A percentile compares a stretch with the other conserved stretches of the same genome.
These are phyloP conservation scores for Colletotrichum chlorophyti DNA, from an alignment of 2,329 filamentous ascomycete genomes.

Conservation along the genomic window DNA sequence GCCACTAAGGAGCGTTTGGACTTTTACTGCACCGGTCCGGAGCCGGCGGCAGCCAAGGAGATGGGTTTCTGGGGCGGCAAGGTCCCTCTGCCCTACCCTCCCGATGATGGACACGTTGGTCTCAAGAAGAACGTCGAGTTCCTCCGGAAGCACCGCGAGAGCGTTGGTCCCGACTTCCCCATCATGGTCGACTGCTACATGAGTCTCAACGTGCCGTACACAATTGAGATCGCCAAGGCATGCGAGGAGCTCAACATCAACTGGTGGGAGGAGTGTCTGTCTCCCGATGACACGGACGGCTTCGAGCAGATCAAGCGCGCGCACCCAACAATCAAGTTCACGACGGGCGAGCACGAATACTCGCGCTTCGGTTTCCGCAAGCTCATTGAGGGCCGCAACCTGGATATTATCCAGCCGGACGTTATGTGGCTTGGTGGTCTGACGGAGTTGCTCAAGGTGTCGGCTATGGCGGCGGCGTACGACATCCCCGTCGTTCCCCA, in stretches of 20 bases:
- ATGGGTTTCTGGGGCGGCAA: conserved; percentile 94
- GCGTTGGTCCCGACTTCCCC: conserved; percentile 88
- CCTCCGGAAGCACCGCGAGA: conserved; percentile 81
- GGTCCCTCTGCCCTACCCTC: conserved; percentile 87
- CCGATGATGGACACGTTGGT: conserved; percentile 83
- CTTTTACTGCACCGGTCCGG: conserved; percentile 95
- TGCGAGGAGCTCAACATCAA: conserved; percentile 87
- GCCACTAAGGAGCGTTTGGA: conserved; percentile 83
- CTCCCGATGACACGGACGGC: conserved; percentile 90
- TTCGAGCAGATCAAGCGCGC: conserved; percentile 90
- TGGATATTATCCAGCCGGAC: conserved; percentile 94
- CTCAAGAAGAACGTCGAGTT: conserved; percentile 91
- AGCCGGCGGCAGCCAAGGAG: conserved; percentile 77
- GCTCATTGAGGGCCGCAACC: conserved; percentile 86
- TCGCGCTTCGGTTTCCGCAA: conserved; percentile 95
- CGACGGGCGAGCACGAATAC: conserved; percentile 95
- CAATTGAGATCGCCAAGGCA: conserved; percentile 86
- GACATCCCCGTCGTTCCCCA: conserved; percentile 96
- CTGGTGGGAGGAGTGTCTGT: conserved; percentile 97
- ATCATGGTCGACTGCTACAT: conserved; percentile 98
- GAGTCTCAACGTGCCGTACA: conserved; percentile 92
- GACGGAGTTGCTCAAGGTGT: conserved; percentile 89
- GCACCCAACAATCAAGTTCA: conserved; percentile 91
- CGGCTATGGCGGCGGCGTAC: conserved; percentile 89
- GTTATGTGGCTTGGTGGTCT: conserved; percentile 97